Evolutionary conservation across 441 rosid species (phyloP).

Genomic region (Bruguiera hainesii): DNA sequence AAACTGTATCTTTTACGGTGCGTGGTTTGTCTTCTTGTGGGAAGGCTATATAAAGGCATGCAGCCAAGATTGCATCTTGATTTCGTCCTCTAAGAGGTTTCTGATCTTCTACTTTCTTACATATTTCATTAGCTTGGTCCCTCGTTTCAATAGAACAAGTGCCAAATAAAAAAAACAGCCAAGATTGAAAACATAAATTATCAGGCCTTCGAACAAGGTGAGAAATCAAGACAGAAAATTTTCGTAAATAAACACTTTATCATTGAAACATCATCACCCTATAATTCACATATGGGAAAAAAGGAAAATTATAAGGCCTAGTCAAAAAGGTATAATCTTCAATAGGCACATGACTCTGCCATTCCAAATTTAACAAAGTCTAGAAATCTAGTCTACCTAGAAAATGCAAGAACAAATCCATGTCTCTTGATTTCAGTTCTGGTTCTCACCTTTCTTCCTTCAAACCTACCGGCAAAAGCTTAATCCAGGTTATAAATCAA

Average conservation of each 20-base stretch:
- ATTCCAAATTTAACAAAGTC: too few relatives aligned
- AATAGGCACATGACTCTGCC: too few relatives aligned
- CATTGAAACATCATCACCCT: too few relatives aligned
- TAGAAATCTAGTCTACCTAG: too few relatives aligned
- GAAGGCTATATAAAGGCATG: slow-evolving; percentile 95
- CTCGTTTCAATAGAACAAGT: slow-evolving; percentile 31
- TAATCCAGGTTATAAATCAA: background rate
- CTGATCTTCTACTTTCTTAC: slow-evolving; percentile 92
- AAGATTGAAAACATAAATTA: background rate
- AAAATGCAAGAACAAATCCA: too few relatives aligned
- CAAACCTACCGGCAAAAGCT: background rate
- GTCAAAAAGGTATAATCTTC: too few relatives aligned
- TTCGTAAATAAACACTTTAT: too few relatives aligned
- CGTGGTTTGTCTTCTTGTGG: slow-evolving; percentile 95
- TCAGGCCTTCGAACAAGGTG: too few relatives aligned
- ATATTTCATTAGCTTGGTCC: slow-evolving; percentile 97
- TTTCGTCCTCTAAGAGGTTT: slow-evolving; percentile 97
- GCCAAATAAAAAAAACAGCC: background rate
- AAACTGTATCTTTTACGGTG: slow-evolving; percentile 76
- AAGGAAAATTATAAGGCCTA: too few relatives aligned
- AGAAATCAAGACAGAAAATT: too few relatives aligned
- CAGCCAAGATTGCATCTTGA: slow-evolving; percentile 96
- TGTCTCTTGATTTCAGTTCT: background rate
- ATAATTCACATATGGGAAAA: too few relatives aligned
- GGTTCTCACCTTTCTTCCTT: background rate